Conservation (phyloP, 345 rosid species). For the Linum usitatissimum region DNA sequence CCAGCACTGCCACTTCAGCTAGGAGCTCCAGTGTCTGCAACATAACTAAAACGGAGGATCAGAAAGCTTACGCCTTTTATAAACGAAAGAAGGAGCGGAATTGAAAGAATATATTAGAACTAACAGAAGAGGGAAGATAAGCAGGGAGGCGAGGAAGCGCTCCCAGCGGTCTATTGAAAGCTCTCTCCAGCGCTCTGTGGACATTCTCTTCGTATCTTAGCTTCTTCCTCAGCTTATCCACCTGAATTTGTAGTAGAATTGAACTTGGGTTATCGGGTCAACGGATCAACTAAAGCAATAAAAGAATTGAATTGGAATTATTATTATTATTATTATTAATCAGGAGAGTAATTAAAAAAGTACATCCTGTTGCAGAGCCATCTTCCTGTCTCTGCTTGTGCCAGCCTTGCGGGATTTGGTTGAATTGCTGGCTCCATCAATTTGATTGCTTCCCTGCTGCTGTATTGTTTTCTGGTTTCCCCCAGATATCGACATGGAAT, state of each 20-base stretch:
- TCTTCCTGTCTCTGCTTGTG: slow-evolving; percentile 40
- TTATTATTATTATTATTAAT: neutral
- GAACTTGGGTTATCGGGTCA: neutral
- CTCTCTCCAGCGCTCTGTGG: slow-evolving; percentile 82
- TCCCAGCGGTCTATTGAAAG: slow-evolving; percentile 77
- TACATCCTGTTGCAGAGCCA: slow-evolving; percentile 72
- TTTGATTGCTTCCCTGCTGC: slow-evolving; percentile 33
- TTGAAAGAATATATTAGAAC: slow-evolving; percentile 10
- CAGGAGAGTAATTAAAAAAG: neutral
- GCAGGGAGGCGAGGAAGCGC: slow-evolving; percentile 94
- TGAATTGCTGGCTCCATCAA: slow-evolving; percentile 22
- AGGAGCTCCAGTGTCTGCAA: slow-evolving; percentile 71
- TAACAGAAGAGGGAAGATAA: slow-evolving; percentile 67
- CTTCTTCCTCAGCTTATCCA: slow-evolving; percentile 73
- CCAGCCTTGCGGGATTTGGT: slow-evolving; percentile 20
- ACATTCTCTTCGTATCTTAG: slow-evolving; percentile 74
- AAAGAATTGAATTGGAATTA: neutral
- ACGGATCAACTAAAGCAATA: neutral
- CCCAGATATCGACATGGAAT: slow-evolving; percentile 13
- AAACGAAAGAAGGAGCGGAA: neutral
- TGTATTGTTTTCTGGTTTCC: slow-evolving; percentile 17
- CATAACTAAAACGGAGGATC: slow-evolving; percentile 14
- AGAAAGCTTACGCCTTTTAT: neutral
- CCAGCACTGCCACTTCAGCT: slow-evolving; percentile 92
- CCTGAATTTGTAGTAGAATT: slow-evolving; percentile 31